phyloP scores from a whole-genome alignment of 2,329 filamentous ascomycete genomes.

The Calonectria naviculata region DNA sequence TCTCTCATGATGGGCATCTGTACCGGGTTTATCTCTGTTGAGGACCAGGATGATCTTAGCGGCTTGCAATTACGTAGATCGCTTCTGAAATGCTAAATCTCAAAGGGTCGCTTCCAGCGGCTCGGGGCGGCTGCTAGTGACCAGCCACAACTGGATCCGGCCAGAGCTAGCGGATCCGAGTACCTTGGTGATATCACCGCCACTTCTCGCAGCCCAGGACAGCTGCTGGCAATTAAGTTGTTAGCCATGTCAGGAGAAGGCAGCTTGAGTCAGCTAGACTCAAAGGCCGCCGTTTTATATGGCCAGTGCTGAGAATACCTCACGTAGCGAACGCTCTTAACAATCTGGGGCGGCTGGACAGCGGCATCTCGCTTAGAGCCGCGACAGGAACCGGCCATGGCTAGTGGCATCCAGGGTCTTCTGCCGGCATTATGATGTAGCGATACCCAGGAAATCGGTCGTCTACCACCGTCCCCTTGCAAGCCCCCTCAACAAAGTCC shows the following conservation, averaged over 20 bases:
- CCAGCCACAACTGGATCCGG: not conserved
- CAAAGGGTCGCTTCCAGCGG: not conserved
- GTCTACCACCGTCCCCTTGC: not conserved
- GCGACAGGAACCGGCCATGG: not conserved
- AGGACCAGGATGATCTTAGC: no score
- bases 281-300: not conserved
- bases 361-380: not conserved
- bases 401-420: not conserved
- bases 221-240: no score
- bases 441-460: not conserved
- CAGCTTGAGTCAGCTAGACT: not conserved
- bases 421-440: not conserved
- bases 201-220: no score
- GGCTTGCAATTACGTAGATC: not conserved
- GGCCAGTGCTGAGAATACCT: not conserved
- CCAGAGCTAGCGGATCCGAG: no score
- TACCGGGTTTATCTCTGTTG: no score
- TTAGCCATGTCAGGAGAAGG: no score
- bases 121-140: not conserved
- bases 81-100: not conserved
- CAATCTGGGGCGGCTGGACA: not conserved
- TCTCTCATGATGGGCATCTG: no score
- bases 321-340: no score
- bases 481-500: no score
- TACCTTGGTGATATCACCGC: no score